These are phyloP conservation scores for Moringa oleifera DNA, from an alignment of 345 rosid species.

Conservation along the genomic window DNA sequence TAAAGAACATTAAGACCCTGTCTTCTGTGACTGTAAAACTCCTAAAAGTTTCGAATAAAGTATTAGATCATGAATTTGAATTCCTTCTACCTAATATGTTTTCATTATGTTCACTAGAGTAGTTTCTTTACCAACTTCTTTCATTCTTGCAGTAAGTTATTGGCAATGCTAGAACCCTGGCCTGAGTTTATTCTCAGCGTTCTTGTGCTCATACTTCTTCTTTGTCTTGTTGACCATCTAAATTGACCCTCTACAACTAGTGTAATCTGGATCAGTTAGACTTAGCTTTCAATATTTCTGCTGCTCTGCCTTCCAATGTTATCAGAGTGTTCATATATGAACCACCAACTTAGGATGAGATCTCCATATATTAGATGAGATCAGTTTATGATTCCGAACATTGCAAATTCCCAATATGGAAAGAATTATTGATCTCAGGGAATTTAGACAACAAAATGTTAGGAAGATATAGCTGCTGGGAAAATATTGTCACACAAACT, in stretches of 20 bases:
- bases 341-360: not conserved
- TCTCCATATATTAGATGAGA: not conserved
- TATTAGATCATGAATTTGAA: no score
- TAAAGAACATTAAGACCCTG: no score
- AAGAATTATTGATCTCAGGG: not conserved
- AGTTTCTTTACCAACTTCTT: not conserved
- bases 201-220: not conserved
- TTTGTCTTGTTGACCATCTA: not conserved
- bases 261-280: not conserved
- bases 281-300: no score
- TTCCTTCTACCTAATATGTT: no score
- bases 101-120: not conserved
- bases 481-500: not conserved
- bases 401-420: not conserved
- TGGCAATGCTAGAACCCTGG: not conserved
- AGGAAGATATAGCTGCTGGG: not conserved
- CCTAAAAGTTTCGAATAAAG: no score
- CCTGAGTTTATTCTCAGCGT: not conserved
- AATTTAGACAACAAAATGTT: no score
- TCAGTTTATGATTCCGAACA: not conserved
- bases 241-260: not conserved
- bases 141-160: not conserved
- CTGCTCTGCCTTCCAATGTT: no score
- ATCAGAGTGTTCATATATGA: no score
- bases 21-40: no score